Conservation (phyloP, 139 green algal species). For the Pseudopediastrum boryanum region DNA sequence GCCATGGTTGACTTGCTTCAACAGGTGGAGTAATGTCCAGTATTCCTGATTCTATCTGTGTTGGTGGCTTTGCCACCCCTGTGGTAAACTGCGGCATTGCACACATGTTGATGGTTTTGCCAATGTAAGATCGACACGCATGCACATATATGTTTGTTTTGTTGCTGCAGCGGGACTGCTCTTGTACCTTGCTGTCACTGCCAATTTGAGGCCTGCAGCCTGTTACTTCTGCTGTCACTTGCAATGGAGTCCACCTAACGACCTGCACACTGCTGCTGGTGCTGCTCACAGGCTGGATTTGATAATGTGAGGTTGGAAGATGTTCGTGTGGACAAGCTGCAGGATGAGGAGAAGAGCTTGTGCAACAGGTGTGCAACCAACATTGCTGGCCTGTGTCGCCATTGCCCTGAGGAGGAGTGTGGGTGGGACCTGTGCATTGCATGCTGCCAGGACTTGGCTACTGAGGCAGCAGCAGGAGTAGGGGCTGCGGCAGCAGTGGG, state of each 20-base stretch:
- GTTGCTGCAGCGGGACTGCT: background rate
- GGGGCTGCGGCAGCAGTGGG: background rate
- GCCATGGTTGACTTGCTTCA: too few species aligned
- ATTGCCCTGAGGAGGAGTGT: slow-evolving; percentile 42
- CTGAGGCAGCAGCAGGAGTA: background rate
- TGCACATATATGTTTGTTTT: background rate
- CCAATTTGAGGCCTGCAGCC: background rate
- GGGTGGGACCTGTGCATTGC: slow-evolving; percentile 38
- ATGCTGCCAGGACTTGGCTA: slow-evolving; percentile 8
- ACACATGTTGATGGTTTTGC: background rate
- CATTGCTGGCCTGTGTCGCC: slow-evolving; percentile 32
- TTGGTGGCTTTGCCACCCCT: too few species aligned
- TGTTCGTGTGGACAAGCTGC: background rate
- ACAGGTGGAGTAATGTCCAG: too few species aligned
- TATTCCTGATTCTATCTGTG: too few species aligned
- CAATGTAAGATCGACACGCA: background rate
- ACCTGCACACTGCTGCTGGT: slow-evolving; percentile 4
- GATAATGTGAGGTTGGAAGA: background rate
- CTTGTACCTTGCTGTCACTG: background rate
- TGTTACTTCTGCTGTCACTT: background rate
- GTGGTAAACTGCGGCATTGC: background rate
- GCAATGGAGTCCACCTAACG: too few species aligned
- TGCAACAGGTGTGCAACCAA: slow-evolving; percentile 54
- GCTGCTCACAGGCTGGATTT: background rate
- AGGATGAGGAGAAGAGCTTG: slow-evolving; percentile 22